Evolutionary conservation across 495 filamentous ascomycete species (phyloP).

Genomic region (Oleoguttula mirabilis): DNA sequence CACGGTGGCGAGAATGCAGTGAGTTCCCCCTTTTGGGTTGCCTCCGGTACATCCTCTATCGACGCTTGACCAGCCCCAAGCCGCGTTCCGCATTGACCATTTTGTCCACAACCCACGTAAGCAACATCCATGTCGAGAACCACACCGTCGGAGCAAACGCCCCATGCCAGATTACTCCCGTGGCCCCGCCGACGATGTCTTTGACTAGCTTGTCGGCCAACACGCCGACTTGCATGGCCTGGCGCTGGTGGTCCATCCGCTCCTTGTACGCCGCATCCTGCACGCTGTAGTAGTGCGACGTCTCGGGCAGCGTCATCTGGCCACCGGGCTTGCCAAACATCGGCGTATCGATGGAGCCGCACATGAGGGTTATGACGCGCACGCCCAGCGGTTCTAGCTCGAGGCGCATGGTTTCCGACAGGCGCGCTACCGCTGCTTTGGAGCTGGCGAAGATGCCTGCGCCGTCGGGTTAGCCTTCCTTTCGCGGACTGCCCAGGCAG

Average conservation of each 20-base stretch:
- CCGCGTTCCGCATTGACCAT: background rate
- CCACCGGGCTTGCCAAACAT: conserved; percentile 6
- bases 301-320: background rate
- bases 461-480: no score
- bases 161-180: conserved; percentile 3
- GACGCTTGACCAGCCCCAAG: background rate
- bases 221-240: conserved; percentile 5
- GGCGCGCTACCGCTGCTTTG: conserved; percentile 1
- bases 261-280: conserved; percentile 4
- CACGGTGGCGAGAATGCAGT: no score
- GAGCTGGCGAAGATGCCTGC: conserved; percentile 8
- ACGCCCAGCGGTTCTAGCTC: conserved; percentile 7
- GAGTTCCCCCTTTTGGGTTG: no score
- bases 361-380: conserved; percentile 5
- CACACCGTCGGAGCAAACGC: conserved; percentile 3
- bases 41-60: no score
- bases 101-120: background rate
- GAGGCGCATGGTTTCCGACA: conserved; percentile 6
- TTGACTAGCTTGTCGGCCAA: conserved; percentile 3
- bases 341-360: conserved; percentile 2
- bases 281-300: conserved; percentile 1
- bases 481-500: no score
- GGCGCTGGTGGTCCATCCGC: conserved; percentile 7
- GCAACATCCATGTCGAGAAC: background rate
- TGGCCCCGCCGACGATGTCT: conserved; percentile 2